These are phyloP conservation scores for Trifolium pratense DNA, from an alignment of 306 rosid species.

Conservation along the genomic window DNA sequence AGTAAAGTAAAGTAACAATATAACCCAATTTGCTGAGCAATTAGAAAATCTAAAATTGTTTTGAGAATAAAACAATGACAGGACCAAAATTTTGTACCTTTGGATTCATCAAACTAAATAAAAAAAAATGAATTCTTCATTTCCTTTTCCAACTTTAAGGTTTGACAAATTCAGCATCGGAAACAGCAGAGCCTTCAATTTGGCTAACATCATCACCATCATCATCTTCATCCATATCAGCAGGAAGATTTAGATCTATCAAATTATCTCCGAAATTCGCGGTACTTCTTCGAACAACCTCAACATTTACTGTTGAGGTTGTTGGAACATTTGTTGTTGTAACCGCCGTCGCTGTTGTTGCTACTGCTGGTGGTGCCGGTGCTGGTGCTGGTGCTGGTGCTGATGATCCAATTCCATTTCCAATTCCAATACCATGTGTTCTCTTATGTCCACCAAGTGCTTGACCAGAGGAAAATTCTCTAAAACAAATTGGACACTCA, in stretches of 20 bases:
- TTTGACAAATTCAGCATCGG: slow-evolving; percentile 75
- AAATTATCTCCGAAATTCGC: slow-evolving; percentile 49
- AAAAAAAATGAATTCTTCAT: not conserved
- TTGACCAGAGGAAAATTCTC: slow-evolving; percentile 91
- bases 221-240: slow-evolving; percentile 61
- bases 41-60: slow-evolving; percentile 42
- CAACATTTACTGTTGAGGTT: not conserved
- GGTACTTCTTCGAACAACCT: slow-evolving; percentile 13
- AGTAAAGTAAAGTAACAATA: slow-evolving; percentile 17
- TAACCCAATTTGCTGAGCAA: slow-evolving; percentile 44
- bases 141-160: slow-evolving; percentile 14
- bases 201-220: slow-evolving; percentile 64
- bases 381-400: not conserved
- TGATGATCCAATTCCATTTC: slow-evolving; percentile 40
- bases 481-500: slow-evolving; percentile 79
- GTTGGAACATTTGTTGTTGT: not conserved
- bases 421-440: slow-evolving; percentile 63
- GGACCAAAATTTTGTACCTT: slow-evolving; percentile 61
- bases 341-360: not conserved
- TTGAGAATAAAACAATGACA: slow-evolving; percentile 18
- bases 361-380: not conserved
- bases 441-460: slow-evolving; percentile 98
- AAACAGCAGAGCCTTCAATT: slow-evolving; percentile 77
- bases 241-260: slow-evolving; percentile 95
- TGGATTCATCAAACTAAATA: slow-evolving; percentile 8